Evolutionary conservation across 2,329 filamentous ascomycete genomes (phyloP), one percentile per base, ranked within the genome.

Genomic region (Fusarium udum): DNA sequence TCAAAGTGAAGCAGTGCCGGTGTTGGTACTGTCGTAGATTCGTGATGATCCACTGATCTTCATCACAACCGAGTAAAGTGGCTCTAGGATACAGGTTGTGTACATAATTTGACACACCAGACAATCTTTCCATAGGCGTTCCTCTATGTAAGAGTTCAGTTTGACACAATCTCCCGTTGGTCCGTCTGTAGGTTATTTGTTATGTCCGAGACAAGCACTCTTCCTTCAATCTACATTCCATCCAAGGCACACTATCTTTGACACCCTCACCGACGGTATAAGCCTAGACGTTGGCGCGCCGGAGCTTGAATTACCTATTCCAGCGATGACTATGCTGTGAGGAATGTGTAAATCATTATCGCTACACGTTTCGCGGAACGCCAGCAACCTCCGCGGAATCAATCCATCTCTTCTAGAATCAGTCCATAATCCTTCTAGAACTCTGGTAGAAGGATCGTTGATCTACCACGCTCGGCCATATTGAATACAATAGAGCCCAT

Each of bases 221-320:
- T 36, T 18, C 37, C 37, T 61, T 31, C 39, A 7, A 8, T 26
- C 34, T 24, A 42, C 66, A 69, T 69, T 69, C 57, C 64, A 40
- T 15, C 6, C 26, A 11, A 9, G 13, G 6, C 12, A 37, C 53
- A 36, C 48, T 40, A 56, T 56, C 28, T 40, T 34, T 22, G n/a
- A 22, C 26, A 31, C 28, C 37, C 7, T 22, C 46, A 18, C 18
- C 34, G 22, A 51, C 36, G 48, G 7, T 24, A 20, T 3, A 26
- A 51, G 42, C 22, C 49, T 61, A 52, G 36, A 18, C 15, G 12
- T 31, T 40, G 15, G 26, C 16, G 42, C 16, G 16, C 34, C 16
- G 8, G 55, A 39, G 42, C 42, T 63, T 51, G 43, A 36, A 28
- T n/a, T n/a, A 20, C 48, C n/a, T 12, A 14, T 22, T 32, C 22